Evolutionary conservation across 176 grass and related monocot genomes (phyloP).

Genomic region (Miscanthus lutarioriparius): DNA sequence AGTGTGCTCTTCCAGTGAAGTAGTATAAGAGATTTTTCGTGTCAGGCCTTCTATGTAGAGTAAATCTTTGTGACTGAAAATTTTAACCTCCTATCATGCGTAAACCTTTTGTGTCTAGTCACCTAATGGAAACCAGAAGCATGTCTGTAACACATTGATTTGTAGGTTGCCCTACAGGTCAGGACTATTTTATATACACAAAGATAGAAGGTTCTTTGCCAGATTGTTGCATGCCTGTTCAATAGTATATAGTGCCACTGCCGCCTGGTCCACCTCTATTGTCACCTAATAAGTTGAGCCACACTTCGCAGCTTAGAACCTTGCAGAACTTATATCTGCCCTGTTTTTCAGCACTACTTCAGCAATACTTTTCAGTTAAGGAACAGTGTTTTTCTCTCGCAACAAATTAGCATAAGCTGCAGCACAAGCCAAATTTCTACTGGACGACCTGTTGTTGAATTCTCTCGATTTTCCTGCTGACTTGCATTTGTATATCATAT

Average conservation of each 20-base stretch:
- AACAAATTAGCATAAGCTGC: too few relatives aligned
- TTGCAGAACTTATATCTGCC: too few relatives aligned
- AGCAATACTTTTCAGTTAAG: too few relatives aligned
- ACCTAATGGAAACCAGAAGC: neutral
- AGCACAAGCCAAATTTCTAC: too few relatives aligned
- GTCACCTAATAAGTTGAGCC: neutral
- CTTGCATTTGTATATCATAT: neutral
- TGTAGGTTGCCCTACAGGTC: neutral
- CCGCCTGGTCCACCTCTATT: conserved; percentile 1
- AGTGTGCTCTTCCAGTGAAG: neutral
- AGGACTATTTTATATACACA: neutral
- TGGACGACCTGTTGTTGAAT: neutral
- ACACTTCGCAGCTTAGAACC: neutral
- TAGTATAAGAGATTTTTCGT: conserved; percentile 2
- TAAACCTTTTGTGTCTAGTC: neutral
- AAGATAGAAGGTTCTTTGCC: neutral
- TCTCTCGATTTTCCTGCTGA: neutral
- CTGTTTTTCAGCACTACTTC: too few relatives aligned
- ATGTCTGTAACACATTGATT: conserved; percentile 5
- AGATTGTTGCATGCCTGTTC: neutral
- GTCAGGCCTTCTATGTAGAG: conserved; percentile 1
- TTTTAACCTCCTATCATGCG: neutral
- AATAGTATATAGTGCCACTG: conserved; percentile 4
- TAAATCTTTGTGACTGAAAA: neutral
- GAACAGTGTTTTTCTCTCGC: too few relatives aligned